phyloP scores from a whole-genome alignment of 768 basidiomycete species.

The Sporobolomyces roseus region DNA sequence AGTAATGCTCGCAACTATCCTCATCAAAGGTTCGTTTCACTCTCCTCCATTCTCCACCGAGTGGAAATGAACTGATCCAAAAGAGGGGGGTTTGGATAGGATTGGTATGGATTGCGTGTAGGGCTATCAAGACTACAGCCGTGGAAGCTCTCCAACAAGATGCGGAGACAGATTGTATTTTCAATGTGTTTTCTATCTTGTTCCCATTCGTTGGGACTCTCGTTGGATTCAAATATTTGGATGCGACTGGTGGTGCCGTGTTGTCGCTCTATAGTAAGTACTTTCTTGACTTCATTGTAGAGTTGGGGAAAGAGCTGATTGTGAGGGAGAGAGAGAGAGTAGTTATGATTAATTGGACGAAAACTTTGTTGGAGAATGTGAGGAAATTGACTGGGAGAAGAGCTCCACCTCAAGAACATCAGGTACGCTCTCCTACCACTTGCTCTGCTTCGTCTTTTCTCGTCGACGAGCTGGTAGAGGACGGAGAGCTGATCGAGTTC shows the following conservation, averaged over 20 bases:
- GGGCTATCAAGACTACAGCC: conserved; percentile 40
- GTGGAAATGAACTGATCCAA: no score
- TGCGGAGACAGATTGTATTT: conserved; percentile 51
- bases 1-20: conserved; percentile 50
- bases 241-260: conserved; percentile 51
- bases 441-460: no score
- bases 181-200: conserved; percentile 52
- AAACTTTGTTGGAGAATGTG: conserved; percentile 50
- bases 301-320: neutral
- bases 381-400: conserved; percentile 47
- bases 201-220: conserved; percentile 47
- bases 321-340: neutral
- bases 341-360: conserved; percentile 49
- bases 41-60: no score
- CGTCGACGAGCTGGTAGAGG: no score
- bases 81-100: no score
- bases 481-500: no score
- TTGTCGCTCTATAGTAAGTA: conserved; percentile 48
- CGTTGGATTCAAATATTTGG: conserved; percentile 47
- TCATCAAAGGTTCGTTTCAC: conserved; percentile 45
- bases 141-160: conserved; percentile 52
- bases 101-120: conserved; percentile 29
- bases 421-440: conserved; percentile 23
- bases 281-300: neutral
- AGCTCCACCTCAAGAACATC: conserved; percentile 34